phyloP scores from a whole-genome alignment of 441 rosid genomes.

The Erysimum cheiri region DNA sequence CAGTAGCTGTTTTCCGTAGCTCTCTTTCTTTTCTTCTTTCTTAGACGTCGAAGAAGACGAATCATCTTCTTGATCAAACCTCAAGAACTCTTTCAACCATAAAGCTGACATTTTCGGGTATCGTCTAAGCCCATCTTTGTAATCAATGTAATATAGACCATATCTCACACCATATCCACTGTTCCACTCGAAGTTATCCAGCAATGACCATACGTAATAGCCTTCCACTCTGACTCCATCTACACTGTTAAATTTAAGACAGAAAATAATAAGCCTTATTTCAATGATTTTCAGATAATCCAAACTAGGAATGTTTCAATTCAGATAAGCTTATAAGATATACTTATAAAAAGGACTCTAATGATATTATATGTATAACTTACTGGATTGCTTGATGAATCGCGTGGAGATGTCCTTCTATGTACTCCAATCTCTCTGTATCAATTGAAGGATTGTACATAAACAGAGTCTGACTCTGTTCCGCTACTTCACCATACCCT shows the following conservation, averaged over 20 bases:
- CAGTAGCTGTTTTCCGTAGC: constrained; percentile 36
- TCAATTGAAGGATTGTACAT: constrained; percentile 46
- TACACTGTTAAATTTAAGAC: constrained; percentile 38
- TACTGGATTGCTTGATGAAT: constrained; percentile 47
- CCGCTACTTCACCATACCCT: constrained; percentile 48
- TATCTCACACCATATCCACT: constrained; percentile 47
- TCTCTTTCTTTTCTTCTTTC: constrained; percentile 41
- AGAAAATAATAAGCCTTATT: not conserved
- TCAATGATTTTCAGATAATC: not conserved
- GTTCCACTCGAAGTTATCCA: constrained; percentile 49
- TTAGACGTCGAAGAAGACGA: constrained; percentile 16
- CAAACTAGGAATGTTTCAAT: not conserved
- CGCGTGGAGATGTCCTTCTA: constrained; percentile 45
- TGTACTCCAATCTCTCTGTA: constrained; percentile 42
- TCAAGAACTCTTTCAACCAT: constrained; percentile 46
- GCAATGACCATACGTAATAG: constrained; percentile 49
- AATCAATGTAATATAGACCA: constrained; percentile 44
- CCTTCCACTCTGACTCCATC: constrained; percentile 52
- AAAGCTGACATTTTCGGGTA: constrained; percentile 43
- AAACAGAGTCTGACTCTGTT: constrained; percentile 24
- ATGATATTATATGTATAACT: constrained; percentile 10
- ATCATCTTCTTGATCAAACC: constrained; percentile 36
- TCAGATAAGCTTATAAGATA: too few relatives aligned
- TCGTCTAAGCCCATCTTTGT: constrained; percentile 40
- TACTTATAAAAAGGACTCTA: not conserved